Percentiles rank a stretch among this genome's conserved stretches.
Evolutionary conservation across 2,329 filamentous ascomycete species (phyloP).

Genomic region (Tricladium varicosporioides): DNA sequence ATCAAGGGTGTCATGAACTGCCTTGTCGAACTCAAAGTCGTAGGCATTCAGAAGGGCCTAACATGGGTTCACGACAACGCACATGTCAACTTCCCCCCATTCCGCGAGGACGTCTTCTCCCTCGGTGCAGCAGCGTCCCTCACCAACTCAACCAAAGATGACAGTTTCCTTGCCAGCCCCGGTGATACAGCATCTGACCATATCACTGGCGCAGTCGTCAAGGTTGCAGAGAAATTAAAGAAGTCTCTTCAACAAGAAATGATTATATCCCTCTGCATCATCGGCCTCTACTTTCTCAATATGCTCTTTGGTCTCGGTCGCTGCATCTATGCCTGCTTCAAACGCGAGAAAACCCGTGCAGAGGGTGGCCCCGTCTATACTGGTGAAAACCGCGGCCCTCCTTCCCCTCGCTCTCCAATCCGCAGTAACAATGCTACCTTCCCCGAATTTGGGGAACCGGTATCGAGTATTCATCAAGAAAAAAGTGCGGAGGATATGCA

Average conservation of each 20-base stretch:
- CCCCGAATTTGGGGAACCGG: conserved; percentile 25
- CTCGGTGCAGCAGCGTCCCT: conserved; percentile 66
- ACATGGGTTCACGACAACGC: conserved; percentile 92
- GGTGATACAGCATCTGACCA: conserved; percentile 74
- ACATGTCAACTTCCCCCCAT: conserved; percentile 74
- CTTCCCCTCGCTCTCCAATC: conserved; percentile 15
- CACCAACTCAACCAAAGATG: conserved; percentile 56
- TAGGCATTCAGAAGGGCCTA: conserved; percentile 80
- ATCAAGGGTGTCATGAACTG: conserved; percentile 81
- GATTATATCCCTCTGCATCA: conserved; percentile 71
- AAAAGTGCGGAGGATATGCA: conserved; percentile 10
- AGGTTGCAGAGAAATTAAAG: conserved; percentile 66
- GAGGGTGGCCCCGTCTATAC: conserved; percentile 50
- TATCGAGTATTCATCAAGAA: conserved; percentile 15
- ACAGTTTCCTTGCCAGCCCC: conserved; percentile 75
- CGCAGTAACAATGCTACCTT: conserved; percentile 15
- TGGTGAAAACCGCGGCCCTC: conserved; percentile 18
- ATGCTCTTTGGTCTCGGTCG: conserved; percentile 72
- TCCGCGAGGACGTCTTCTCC: conserved; percentile 81
- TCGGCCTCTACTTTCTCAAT: conserved; percentile 76
- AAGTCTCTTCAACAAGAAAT: conserved; percentile 72
- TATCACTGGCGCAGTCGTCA: conserved; percentile 71
- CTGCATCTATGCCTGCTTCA: conserved; percentile 59
- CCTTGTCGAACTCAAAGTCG: conserved; percentile 83
- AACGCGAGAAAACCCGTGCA: conserved; percentile 56